Conservation (phyloP, 179 eudicot species). For the Vitellaria paradoxa region DNA sequence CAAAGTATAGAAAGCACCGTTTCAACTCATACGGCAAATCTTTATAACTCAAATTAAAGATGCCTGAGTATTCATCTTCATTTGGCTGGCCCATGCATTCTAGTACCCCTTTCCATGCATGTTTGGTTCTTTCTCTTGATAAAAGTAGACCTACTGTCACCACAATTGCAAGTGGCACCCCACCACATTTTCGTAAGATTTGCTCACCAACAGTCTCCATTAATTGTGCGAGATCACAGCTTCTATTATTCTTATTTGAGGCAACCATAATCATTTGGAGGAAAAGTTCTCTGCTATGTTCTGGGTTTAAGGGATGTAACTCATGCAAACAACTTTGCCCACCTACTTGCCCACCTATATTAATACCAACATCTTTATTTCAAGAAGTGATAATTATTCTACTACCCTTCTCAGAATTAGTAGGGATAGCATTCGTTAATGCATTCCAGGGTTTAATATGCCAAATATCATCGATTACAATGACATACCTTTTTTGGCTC, state of each 20-base stretch:
- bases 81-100: neutral
- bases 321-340: slow-evolving; percentile 10
- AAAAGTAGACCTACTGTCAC: slow-evolving; percentile 6
- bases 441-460: neutral
- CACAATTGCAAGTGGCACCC: slow-evolving; percentile 22
- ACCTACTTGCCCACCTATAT: neutral
- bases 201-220: neutral
- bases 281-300: slow-evolving; percentile 10
- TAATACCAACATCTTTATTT: neutral
- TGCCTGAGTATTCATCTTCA: neutral
- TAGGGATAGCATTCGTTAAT: neutral
- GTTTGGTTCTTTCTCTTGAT: neutral
- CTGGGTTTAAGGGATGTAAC: neutral
- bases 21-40: slow-evolving; percentile 12
- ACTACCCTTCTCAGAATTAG: slow-evolving; percentile 1
- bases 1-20: slow-evolving; percentile 25
- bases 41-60: slow-evolving; percentile 15
- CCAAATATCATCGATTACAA: neutral
- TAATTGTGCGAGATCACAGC: neutral
- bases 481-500: neutral
- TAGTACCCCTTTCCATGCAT: slow-evolving; percentile 2
- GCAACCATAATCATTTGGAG: neutral
- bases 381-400: slow-evolving; percentile 14
- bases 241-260: neutral
- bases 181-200: slow-evolving; percentile 11